phyloP scores from a whole-genome alignment of 1,284 basidiomycete genomes.

The Trichosporon inkin region DNA sequence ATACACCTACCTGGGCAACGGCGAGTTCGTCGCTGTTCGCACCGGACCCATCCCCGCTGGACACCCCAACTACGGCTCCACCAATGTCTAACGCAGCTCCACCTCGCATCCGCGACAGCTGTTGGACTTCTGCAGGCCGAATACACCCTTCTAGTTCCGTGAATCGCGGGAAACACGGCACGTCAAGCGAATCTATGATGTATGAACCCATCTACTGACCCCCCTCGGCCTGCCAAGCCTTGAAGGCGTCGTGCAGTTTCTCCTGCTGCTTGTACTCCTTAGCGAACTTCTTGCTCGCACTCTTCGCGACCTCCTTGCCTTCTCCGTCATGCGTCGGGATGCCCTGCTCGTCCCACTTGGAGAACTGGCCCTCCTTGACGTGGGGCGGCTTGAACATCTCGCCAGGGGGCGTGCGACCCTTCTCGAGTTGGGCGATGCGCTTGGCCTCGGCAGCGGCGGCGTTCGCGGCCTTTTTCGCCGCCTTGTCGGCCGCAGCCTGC shows the following conservation, averaged over 20 bases:
- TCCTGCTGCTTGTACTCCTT: constrained; percentile 76
- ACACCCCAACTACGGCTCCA: constrained; percentile 2
- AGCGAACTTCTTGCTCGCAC: constrained; percentile 67
- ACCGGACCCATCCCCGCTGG: neutral
- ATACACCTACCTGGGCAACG: constrained; percentile 53
- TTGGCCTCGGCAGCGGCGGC: constrained; percentile 70
- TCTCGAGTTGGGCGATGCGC: constrained; percentile 71
- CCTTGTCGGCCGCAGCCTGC: constrained; percentile 69
- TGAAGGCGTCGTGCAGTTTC: constrained; percentile 69
- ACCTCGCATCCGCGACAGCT: no score
- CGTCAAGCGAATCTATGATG: neutral
- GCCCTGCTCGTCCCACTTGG: constrained; percentile 78
- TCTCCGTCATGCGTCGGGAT: constrained; percentile 77
- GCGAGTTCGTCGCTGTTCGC: constrained; percentile 35
- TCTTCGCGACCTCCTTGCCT: constrained; percentile 83
- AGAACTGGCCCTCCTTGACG: constrained; percentile 63
- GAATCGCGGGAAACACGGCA: no score
- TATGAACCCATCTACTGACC: constrained; percentile 15
- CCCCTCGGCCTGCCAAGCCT: constrained; percentile 33
- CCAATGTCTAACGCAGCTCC: neutral
- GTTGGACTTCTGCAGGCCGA: neutral
- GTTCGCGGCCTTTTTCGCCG: constrained; percentile 71
- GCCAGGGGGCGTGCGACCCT: constrained; percentile 68
- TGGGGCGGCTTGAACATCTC: constrained; percentile 83
- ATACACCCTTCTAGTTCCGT: neutral